Base-by-base conservation (phyloP, 2,329 filamentous ascomycete genomes). In the Exophiala lecanii-corni region DNA sequence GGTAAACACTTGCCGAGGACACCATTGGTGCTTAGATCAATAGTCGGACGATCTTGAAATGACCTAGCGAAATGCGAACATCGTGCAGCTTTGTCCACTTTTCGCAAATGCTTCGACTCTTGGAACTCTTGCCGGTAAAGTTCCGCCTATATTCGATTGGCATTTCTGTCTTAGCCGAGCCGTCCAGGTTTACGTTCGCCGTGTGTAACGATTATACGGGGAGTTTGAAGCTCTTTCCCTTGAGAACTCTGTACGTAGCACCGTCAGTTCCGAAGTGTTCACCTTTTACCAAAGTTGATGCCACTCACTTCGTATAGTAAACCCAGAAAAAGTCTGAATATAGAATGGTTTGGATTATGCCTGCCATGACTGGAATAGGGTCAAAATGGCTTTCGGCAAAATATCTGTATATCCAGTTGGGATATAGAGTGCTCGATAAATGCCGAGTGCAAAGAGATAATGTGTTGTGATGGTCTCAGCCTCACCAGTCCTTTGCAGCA, bases 281-380 rank as follows among this genome's bases (percentile, higher is more conserved):
- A n/a, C n/a, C n/a, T n/a, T n/a, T n/a, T n/a, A n/a, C n/a, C n/a
- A n/a, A n/a, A n/a, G n/a, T n/a, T n/a, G n/a, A n/a, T 30, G 21
- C 17, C 18, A 69, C 76, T 65, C 63, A 83, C 81, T 96, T 97
- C 47, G 84, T 95, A 71, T 96, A 98, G 73, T 98, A 98, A 60
- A 98, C 91, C 76, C 89, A 98, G 78, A 98, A 98, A 73, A 98
- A 98, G 71, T 98, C 92, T 52, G 88, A 94, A 73, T 98, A 98
- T 45, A 98, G 74, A 36, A 98, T 70, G 1, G 92, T 98, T 74
- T 98, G 92, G 53, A 97, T 71, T 43, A 97, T 76, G 9, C 92
- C 92, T 3, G 94, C 92, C 50, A 92, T 62, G 39, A 96, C 84
- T 15, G 89, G 84, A 55, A 96, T 94, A 53, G 82, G 86, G 63